A percentile compares a stretch with the other conserved stretches of the same genome.
Conservation (phyloP, 2,329 filamentous ascomycete species). For the Pseudogymnoascus sp. region DNA sequence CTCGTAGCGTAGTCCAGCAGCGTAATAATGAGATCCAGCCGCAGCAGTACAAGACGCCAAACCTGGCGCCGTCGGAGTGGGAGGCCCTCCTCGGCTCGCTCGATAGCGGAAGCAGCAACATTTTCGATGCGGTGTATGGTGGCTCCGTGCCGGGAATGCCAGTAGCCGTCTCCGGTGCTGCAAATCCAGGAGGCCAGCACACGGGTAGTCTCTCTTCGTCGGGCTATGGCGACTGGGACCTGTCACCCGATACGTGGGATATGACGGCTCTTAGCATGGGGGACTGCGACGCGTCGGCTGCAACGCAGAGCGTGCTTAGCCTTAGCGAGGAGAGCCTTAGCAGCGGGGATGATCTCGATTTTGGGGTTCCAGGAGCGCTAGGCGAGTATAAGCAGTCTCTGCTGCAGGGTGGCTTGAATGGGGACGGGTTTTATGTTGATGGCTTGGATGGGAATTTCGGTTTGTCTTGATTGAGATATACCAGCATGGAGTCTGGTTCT, state of each 20-base stretch:
- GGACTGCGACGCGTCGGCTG: slow-evolving; percentile 28
- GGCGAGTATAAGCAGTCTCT: slow-evolving; percentile 19
- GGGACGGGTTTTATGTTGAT: slow-evolving; percentile 24
- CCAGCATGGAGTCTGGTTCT: not conserved
- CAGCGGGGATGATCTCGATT: slow-evolving; percentile 39
- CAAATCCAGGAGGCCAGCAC: not conserved
- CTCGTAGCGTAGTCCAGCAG: not conserved
- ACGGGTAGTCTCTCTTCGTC: not conserved
- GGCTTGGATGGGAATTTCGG: slow-evolving; percentile 37
- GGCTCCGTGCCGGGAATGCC: slow-evolving; percentile 45
- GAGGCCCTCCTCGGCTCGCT: slow-evolving; percentile 73
- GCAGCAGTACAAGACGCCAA: slow-evolving; percentile 22
- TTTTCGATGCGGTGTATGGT: slow-evolving; percentile 79
- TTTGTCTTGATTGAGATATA: slow-evolving; percentile 24
- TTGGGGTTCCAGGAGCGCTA: not conserved
- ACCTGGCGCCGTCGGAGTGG: slow-evolving; percentile 66
- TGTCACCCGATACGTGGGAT: slow-evolving; percentile 51
- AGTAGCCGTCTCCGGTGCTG: slow-evolving; percentile 23
- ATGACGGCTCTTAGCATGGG: slow-evolving; percentile 35
- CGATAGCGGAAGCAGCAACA: slow-evolving; percentile 72
- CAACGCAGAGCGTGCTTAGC: slow-evolving; percentile 49
- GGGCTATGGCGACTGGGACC: slow-evolving; percentile 25
- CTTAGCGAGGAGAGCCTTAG: slow-evolving; percentile 54
- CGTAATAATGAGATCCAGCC: not conserved
- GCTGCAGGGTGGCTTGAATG: slow-evolving; percentile 12